Conservation (phyloP, 768 basidiomycete species). For the Boletus pseudo-olivaceus region DNA sequence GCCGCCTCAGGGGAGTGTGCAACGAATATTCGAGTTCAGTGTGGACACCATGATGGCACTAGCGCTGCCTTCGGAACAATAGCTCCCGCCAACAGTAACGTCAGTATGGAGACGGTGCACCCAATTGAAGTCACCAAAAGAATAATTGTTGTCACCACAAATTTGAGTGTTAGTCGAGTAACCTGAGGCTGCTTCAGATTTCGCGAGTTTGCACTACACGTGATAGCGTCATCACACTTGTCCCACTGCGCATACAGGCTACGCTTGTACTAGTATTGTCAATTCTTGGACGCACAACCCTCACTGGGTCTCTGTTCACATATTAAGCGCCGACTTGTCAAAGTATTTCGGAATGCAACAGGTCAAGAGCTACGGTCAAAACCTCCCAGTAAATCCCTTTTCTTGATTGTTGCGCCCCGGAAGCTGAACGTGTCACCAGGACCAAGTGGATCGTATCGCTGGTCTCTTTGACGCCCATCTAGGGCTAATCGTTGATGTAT, state of each 20-base stretch:
- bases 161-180: no score
- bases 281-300: not conserved
- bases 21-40: not conserved
- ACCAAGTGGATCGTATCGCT: slow-evolving; percentile 67
- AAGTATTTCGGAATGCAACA: slow-evolving; percentile 14
- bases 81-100: not conserved
- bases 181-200: no score
- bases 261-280: not conserved
- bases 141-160: no score
- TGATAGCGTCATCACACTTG: not conserved
- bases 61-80: not conserved
- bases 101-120: not conserved
- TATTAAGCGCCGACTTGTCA: not conserved
- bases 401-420: not conserved
- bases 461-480: slow-evolving; percentile 60
- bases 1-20: not conserved
- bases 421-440: slow-evolving; percentile 39
- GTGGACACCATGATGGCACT: not conserved
- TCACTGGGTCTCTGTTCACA: not conserved
- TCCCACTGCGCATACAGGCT: no score
- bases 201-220: slow-evolving; percentile 1
- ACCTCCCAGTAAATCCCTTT: slow-evolving; percentile 45
- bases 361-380: slow-evolving; percentile 43
- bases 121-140: not conserved
- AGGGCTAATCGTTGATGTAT: slow-evolving; percentile 61